Conservation (phyloP, 495 filamentous ascomycete species). For the Aspergillus conjunctus region DNA sequence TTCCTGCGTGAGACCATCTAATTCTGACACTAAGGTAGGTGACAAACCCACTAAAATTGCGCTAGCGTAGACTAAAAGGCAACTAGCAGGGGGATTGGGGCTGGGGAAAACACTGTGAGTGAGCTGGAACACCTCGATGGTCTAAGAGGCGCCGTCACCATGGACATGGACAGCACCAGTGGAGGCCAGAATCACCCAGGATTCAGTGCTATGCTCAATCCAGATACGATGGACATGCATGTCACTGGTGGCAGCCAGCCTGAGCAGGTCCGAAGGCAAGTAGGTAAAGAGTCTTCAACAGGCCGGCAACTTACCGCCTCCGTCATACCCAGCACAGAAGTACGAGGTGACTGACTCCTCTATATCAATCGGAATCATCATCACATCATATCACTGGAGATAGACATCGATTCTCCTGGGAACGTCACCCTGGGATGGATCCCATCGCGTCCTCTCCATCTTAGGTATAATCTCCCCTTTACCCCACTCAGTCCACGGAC, state of each 20-base stretch:
- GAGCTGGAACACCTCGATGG: conserved; percentile 18
- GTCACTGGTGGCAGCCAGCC: conserved; percentile 5
- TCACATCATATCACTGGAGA: conserved; percentile 14
- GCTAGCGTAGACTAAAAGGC: conserved; percentile 24
- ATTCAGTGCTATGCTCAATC: conserved; percentile 16
- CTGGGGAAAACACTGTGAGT: conserved; percentile 25
- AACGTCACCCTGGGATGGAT: conserved; percentile 1
- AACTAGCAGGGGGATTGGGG: conserved; percentile 24
- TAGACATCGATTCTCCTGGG: neutral
- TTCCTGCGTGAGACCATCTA: neutral
- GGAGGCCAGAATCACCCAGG: conserved; percentile 23
- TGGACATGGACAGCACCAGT: conserved; percentile 26
- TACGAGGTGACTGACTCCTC: neutral
- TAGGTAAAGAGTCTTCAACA: neutral
- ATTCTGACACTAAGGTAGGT: neutral
- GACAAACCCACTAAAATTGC: conserved; percentile 8
- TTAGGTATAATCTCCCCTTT: neutral
- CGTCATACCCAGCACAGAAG: conserved; percentile 3
- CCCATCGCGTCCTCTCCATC: conserved; percentile 2
- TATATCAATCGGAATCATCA: conserved; percentile 6
- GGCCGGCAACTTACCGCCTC: conserved; percentile 3
- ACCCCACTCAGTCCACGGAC: neutral
- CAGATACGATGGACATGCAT: conserved; percentile 9
- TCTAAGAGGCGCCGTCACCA: conserved; percentile 23
- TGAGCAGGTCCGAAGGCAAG: neutral